Base-by-base conservation (phyloP, 768 basidiomycete genomes). In the Podaxis rugospora region DNA sequence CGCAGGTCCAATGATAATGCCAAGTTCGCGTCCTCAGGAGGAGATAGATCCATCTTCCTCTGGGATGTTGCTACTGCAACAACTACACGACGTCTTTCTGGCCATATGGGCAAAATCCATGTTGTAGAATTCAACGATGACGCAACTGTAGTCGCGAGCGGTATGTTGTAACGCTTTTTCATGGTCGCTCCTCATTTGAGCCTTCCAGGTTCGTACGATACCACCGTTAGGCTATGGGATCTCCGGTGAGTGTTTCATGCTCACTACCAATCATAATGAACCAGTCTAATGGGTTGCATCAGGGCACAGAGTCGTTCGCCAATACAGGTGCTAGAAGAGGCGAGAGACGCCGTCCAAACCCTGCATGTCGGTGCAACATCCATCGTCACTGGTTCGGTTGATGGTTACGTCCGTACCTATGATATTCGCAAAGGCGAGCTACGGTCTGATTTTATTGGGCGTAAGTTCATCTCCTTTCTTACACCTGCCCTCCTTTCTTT, bases 1-100 rank as follows among this genome's bases (percentile, higher is more conserved):
- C 56, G 16, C 65, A 96, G 92, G 42, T 84, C 93, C 46, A 88
- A 93, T 65, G 96, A 99, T 74, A 99, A 99, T 76, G 87, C 90
- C 28, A 89, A 90, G 68, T 95, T 99, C 67, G 95, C 89, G 13
- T 95, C 93, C 2, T 92, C 89, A 23, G 96, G 96, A 35, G 96
- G 96, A 5, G 96, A 99, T 73, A 86, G 93, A 64, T 87, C 88
- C 54, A 87, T 97, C 1, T 97, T 97, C 66, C 74, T 97, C 23
- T 98, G 96, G 96, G 97, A 99, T 69, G 97, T 99, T 9, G 84
- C 89, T 16, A 85, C 90, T 35, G 96, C 93, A 11, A 82, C 85
- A 49, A 93, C 95, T 1, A 87, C 88, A 44, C 81, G 94, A 42
- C 81, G 95, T 58, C 80, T 97, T 62, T 75, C 90, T 16, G 97